phyloP scores from a whole-genome alignment of 31 red algal genomes.

The Odonthalia washingtoniensis region DNA sequence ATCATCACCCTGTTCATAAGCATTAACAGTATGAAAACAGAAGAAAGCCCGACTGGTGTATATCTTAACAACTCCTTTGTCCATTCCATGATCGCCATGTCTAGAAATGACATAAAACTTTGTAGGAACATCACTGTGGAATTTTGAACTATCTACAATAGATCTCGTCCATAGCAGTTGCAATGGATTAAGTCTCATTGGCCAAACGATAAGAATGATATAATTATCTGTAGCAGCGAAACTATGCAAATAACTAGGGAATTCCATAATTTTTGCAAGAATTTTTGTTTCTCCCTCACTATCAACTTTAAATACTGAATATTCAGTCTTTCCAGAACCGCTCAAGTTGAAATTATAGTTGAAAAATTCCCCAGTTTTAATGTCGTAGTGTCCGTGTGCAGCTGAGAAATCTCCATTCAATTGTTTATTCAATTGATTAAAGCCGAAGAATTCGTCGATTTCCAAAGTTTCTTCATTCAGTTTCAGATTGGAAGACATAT shows the following conservation, averaged over 20 bases:
- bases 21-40: conserved; percentile 57
- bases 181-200: conserved; percentile 33
- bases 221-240: conserved; percentile 66
- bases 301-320: conserved; percentile 53
- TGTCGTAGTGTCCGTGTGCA: conserved; percentile 58
- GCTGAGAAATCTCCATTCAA: conserved; percentile 39
- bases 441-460: conserved; percentile 35
- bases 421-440: conserved; percentile 10
- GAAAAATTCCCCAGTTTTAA: conserved; percentile 53
- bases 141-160: conserved; percentile 42
- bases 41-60: conserved; percentile 48
- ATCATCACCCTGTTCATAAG: conserved; percentile 45
- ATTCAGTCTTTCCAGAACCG: conserved; percentile 19
- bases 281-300: conserved; percentile 29
- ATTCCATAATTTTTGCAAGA: conserved; percentile 40
- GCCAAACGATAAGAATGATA: conserved; percentile 58
- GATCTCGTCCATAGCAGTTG: conserved; percentile 40
- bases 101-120: conserved; percentile 64
- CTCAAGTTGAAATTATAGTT: conserved; percentile 59
- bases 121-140: conserved; percentile 18
- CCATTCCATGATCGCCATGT: conserved; percentile 22
- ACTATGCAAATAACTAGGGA: conserved; percentile 56
- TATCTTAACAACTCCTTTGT: conserved; percentile 20
- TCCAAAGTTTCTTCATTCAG: conserved; percentile 43
- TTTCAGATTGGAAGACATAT: conserved; percentile 18